These are phyloP conservation scores for Diddensiella transvaalensis DNA, from an alignment of 805 yeast species.

Conservation along the genomic window DNA sequence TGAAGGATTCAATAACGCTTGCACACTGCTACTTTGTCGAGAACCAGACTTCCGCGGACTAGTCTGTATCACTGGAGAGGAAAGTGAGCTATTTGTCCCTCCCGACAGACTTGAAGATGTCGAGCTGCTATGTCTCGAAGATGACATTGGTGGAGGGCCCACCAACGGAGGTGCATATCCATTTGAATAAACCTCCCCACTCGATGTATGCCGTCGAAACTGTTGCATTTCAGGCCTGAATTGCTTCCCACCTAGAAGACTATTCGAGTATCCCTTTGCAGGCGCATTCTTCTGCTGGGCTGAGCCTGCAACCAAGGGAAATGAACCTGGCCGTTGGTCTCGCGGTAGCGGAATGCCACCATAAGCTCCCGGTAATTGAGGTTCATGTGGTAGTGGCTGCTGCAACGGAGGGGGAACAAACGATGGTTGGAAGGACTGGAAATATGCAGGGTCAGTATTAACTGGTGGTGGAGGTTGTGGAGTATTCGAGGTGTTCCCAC, in stretches of 20 bases:
- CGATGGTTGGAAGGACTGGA: conserved; percentile 3
- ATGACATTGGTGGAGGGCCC: not conserved
- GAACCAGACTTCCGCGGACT: conserved; percentile 5
- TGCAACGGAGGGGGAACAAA: conserved; percentile 3
- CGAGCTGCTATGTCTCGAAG: not conserved
- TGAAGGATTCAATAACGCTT: conserved; percentile 22
- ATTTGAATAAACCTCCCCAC: conserved; percentile 14
- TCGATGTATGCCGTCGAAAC: conserved; percentile 24
- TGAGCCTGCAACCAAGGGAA: conserved; percentile 19
- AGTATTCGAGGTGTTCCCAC: not conserved
- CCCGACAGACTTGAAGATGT: conserved; percentile 5
- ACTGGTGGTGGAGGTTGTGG: conserved; percentile 7
- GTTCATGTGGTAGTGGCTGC: conserved; percentile 8
- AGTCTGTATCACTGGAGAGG: not conserved
- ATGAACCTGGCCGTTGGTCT: conserved; percentile 29
- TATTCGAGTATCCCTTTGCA: conserved; percentile 4
- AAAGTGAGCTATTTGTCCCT: not conserved
- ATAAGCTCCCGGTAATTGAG: conserved; percentile 3
- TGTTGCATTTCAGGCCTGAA: conserved; percentile 1
- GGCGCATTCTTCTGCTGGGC: not conserved
- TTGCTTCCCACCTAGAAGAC: conserved; percentile 1
- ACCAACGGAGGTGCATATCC: not conserved
- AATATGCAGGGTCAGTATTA: not conserved
- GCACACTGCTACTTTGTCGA: conserved; percentile 15
- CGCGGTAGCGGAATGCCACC: conserved; percentile 13